Evolutionary conservation across 2,329 filamentous ascomycete species (phyloP).

Genomic region (Coccinonectria pachysandricola): DNA sequence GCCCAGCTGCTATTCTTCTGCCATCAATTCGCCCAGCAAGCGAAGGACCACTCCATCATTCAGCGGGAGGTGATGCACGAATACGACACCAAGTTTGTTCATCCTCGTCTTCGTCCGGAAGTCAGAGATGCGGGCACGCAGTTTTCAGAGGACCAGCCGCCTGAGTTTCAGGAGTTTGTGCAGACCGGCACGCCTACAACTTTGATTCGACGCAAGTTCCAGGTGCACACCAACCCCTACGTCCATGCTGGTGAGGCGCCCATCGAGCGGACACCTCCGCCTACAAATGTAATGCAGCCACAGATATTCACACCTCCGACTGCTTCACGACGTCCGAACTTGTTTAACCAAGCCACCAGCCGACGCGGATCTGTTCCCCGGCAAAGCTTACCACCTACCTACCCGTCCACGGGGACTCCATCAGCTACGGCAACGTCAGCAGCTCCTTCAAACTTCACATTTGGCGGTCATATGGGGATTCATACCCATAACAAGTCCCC

Average conservation of each 20-base stretch:
- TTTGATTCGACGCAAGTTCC: constrained; percentile 64
- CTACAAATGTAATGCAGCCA: constrained; percentile 28
- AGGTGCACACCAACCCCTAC: constrained; percentile 72
- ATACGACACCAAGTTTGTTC: constrained; percentile 93
- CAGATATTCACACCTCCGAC: constrained; percentile 34
- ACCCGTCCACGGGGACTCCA: constrained; percentile 19
- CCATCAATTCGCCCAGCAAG: constrained; percentile 68
- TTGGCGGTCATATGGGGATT: constrained; percentile 69
- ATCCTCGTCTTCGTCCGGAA: constrained; percentile 73
- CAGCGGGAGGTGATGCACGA: constrained; percentile 89
- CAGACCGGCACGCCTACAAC: constrained; percentile 44
- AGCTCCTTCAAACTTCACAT: constrained; percentile 19
- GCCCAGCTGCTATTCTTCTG: constrained; percentile 66
- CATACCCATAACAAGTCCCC: constrained; percentile 75
- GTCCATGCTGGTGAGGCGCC: constrained; percentile 45
- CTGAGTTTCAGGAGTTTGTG: constrained; percentile 34
- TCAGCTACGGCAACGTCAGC: constrained; percentile 13
- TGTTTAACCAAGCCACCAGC: constrained; percentile 21
- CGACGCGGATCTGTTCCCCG: constrained; percentile 21
- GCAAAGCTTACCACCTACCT: constrained; percentile 26
- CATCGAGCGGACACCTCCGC: constrained; percentile 30
- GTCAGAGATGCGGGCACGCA: constrained; percentile 74
- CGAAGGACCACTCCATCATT: constrained; percentile 73
- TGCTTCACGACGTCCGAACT: constrained; percentile 23
- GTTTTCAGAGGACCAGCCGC: constrained; percentile 42